These are phyloP conservation scores for Nematodospora anomalae DNA, from an alignment of 1,139 yeast species.

Conservation along the genomic window DNA sequence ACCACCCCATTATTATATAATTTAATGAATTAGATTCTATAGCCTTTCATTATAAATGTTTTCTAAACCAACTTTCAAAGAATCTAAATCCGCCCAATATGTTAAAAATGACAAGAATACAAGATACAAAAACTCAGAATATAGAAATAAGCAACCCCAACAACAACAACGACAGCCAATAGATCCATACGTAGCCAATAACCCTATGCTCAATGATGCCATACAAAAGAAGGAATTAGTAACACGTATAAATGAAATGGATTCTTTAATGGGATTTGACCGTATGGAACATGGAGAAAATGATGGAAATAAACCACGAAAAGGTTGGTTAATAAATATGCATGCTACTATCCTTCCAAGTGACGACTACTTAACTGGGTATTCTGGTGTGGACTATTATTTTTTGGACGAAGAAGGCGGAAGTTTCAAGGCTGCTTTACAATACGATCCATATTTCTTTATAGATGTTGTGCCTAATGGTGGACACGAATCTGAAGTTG, in stretches of 20 bases:
- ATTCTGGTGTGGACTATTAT: constrained; percentile 90
- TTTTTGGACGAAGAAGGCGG: constrained; percentile 98
- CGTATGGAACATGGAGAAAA: constrained; percentile 64
- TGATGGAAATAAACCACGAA: constrained; percentile 52
- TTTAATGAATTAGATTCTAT: too few relatives aligned
- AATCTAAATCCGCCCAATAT: constrained; percentile 56
- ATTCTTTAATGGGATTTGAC: constrained; percentile 81
- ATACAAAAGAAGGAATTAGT: constrained; percentile 43
- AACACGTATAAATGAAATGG: constrained; percentile 61
- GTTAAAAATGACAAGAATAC: constrained; percentile 41
- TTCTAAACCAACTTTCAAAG: constrained; percentile 28
- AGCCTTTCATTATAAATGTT: too few relatives aligned
- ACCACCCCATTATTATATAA: too few relatives aligned
- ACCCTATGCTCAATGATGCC: constrained; percentile 45
- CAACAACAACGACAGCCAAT: constrained; percentile 15
- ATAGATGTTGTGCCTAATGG: constrained; percentile 64
- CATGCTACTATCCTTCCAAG: constrained; percentile 65
- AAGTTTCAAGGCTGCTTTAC: constrained; percentile 80
- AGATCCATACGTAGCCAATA: constrained; percentile 30
- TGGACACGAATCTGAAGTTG: constrained; percentile 68
- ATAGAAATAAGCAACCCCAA: constrained; percentile 8
- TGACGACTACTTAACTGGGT: constrained; percentile 57
- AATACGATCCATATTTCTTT: constrained; percentile 85
- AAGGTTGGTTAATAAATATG: constrained; percentile 92
- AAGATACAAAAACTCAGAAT: constrained; percentile 12